Evolutionary conservation across 2,329 filamentous ascomycete species (phyloP).

Genomic region (Pseudogymnoascus sp.): DNA sequence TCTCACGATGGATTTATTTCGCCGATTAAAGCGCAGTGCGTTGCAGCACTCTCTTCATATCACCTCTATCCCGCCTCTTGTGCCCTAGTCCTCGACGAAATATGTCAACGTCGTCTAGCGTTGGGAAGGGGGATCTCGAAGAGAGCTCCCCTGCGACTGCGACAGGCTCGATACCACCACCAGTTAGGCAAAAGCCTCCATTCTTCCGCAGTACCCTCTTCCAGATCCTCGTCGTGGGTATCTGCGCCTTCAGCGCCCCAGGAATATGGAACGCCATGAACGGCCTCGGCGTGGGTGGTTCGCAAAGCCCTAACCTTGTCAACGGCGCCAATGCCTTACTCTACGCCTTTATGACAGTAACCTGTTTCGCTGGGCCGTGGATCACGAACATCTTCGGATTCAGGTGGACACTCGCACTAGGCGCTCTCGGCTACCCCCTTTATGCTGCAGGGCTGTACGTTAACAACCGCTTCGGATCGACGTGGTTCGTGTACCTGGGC

Average conservation of each 20-base stretch:
- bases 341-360: constrained; percentile 37
- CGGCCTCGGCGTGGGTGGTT: constrained; percentile 35
- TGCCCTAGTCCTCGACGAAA: not conserved
- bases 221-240: constrained; percentile 34
- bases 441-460: constrained; percentile 34
- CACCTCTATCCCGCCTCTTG: not conserved
- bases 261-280: constrained; percentile 38
- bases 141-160: not conserved
- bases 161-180: not conserved
- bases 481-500: constrained; percentile 34
- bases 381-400: constrained; percentile 33
- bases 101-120: not conserved
- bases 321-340: constrained; percentile 39
- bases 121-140: not conserved
- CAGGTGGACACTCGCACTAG: constrained; percentile 34
- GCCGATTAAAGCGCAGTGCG: not conserved
- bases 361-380: constrained; percentile 34
- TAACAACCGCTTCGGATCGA: constrained; percentile 31
- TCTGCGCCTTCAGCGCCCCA: constrained; percentile 34
- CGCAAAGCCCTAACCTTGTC: constrained; percentile 34
- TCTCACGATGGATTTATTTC: not conserved
- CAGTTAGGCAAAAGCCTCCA: not conserved
- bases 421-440: constrained; percentile 35
- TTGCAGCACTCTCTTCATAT: not conserved
- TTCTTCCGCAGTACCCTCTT: constrained; percentile 19